Conservation (phyloP, 306 rosid species). For the Rosa persica region DNA sequence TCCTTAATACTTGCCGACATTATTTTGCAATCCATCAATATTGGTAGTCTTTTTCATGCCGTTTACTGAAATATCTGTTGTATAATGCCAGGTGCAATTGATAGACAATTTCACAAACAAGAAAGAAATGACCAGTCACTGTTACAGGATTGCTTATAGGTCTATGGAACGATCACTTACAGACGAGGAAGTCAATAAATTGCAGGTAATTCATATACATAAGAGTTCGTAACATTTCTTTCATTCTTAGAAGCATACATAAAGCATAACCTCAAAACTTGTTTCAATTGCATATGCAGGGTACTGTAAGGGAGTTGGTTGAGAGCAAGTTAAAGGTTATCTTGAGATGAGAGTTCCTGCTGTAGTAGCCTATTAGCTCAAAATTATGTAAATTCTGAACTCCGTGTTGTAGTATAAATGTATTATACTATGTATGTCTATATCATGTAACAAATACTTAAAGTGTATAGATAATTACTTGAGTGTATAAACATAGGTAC, state of each 20-base stretch:
- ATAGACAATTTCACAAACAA: constrained; percentile 94
- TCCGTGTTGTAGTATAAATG: no score
- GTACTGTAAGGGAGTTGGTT: constrained; percentile 43
- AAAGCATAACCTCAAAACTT: background rate
- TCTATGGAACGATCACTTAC: constrained; percentile 98
- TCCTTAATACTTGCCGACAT: background rate
- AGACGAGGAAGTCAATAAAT: constrained; percentile 80
- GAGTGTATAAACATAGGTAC: no score
- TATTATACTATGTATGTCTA: no score
- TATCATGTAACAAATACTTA: no score
- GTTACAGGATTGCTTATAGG: constrained; percentile 86
- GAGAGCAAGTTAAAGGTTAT: constrained; percentile 49
- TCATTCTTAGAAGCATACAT: background rate
- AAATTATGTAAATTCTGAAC: background rate
- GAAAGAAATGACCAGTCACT: constrained; percentile 94
- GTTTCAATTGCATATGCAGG: constrained; percentile 24
- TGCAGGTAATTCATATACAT: constrained; percentile 31
- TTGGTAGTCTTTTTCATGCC: background rate
- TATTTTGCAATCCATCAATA: background rate
- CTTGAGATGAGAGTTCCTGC: constrained; percentile 28
- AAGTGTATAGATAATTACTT: no score
- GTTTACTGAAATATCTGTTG: constrained; percentile 3
- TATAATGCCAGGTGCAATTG: constrained; percentile 61
- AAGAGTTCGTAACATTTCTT: background rate
- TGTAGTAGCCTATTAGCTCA: background rate